Evolutionary conservation across 495 filamentous ascomycete species (phyloP), one percentile per base, ranked within the genome.

Genomic region (Niebla homalea): DNA sequence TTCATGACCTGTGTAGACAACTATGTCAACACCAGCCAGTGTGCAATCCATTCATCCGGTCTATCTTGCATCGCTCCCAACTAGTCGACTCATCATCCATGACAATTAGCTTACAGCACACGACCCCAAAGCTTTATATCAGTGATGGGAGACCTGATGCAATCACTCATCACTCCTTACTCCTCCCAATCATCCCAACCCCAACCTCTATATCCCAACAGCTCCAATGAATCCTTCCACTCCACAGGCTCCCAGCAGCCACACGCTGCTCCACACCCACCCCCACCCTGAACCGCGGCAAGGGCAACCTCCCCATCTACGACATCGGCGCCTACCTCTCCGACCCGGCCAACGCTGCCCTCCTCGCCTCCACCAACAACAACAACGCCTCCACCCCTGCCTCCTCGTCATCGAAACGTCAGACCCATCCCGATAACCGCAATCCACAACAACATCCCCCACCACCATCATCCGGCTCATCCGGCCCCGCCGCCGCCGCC

Each of bases 211-310:
- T 19, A 46, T 1, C 14, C 46, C 22, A 49, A 39, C 3, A 48
- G 41, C 48, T 57, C 54, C 1, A 51, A 60, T 32, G 54, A 60
- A 21, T 52, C 50, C 32, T 60, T 60, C 35, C 43, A 57, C 26
- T 60, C 57, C 2, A 48, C 32, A 19, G n/a, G 7, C 23, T 56
- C 54, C 16, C 53, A 57, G 38, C 41, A 35, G 18, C 36, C 45
- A 46, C 48, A 43, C 19, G 16, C 38, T 8, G n/a, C 19, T 29
- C 23, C 47, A n/a, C 14, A 6, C 18, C 19, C 22, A 39, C 12
- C 29, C 3, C 36, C 40, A 23, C 40, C 43, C 38, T 55, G 55
- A 20, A 12, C 20, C 11, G 20, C 44, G 19, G 49, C 49, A 19
- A 38, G 51, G n/a, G 49, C 48, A 40, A 52, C 3, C 42, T 58